Base-by-base conservation (phyloP, 208 protist genomes). In the Herpetomonas samuelpessoai region DNA sequence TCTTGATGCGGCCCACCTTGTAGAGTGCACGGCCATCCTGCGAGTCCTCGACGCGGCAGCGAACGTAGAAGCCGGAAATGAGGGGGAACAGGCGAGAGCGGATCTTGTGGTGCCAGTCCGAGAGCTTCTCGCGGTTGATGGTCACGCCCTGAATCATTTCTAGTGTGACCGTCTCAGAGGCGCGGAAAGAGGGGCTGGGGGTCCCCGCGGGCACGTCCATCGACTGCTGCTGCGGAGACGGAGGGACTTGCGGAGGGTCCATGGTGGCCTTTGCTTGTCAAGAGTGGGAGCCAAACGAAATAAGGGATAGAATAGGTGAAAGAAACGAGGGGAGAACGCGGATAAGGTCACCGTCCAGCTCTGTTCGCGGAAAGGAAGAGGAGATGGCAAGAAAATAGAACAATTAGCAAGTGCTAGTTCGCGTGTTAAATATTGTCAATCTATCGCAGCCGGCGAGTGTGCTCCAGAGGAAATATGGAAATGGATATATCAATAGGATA, bases 41-140 rank as follows among this genome's bases (percentile, higher is more conserved):
- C 14, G 87, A 87, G 70, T 96, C 91, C 73, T 95, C 91, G 12
- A 95, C 82, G 19, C 91, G 87, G 75, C 88, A 96, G 52, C 91
- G 84, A 22, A 96, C 88, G 62, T 91, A 96, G 70, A 95, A 93
- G 47, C 91, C 91, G 22, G 79, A 72, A 14, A 92, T 85, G 29
- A 96, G 69, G 26, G 81, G 69, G 62, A 92, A 93, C 6, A 96
- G 72, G 49, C 78, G 78, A 9, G 82, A 83, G 50, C 88, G 82
- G 31, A 96, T 87, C 62, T 88, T 89, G 62, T 95, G 87, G 59
- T 96, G 91, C 91, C 91, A 96, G 50, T 96, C 88, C 1, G 88
- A 91, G 2, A 96, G 74, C 61, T 89, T 89, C 64, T 96, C 88
- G 26, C 90, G 86, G 60, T 95, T 95, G 55, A 95, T 91, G 0